Evolutionary conservation across 2,329 filamentous ascomycete genomes (phyloP), one percentile per base, ranked within the genome.

Genomic region (Apiospora rasikravindrae): DNA sequence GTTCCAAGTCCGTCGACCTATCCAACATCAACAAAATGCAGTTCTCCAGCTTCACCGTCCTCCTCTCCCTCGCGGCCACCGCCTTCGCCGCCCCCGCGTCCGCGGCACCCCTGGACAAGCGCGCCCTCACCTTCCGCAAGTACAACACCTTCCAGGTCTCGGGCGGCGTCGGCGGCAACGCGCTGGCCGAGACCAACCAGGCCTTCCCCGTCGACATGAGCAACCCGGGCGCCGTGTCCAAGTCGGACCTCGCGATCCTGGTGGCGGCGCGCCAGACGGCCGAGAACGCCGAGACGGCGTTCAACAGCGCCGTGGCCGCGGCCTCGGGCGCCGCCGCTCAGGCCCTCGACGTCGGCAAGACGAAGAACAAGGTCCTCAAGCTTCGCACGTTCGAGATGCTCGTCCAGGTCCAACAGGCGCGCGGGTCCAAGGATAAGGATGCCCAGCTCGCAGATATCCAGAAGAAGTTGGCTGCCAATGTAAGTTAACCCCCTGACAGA

Each of bases 321-420:
- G 57, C 72, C 19, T 57, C 67, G 22, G 70, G 67, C n/a, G 47
- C 67, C 19, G 13, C 24, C 14, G 57, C 49, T 22, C n/a, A 16
- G 13, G 64, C 72, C 4, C 61, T 73, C 11, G 47, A 70, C 11
- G 67, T 71, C 37, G 72, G 72, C 72, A 71, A 71, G 68, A 73
- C 68, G 68, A 73, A 73, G 70, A 73, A 73, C 72, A 73, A 73
- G 70, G 70, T 73, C 26, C 70, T 73, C 64, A 73, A 73, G 61
- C 70, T 73, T 37, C 70, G 69, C 44, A 70, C 68, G 26, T 71
- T 73, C 33, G 70, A 70, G 57, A 71, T 73, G 70, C 57, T 68
- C 51, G 57, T 71, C 37, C 69, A 57, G 67, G 51, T 71, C 19
- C 70, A 73, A 61, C 51, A 70, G 42, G 70, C 72, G 22, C 70